Evolutionary conservation across 257 asterid species (phyloP).

Genomic region (Solanum okadae): DNA sequence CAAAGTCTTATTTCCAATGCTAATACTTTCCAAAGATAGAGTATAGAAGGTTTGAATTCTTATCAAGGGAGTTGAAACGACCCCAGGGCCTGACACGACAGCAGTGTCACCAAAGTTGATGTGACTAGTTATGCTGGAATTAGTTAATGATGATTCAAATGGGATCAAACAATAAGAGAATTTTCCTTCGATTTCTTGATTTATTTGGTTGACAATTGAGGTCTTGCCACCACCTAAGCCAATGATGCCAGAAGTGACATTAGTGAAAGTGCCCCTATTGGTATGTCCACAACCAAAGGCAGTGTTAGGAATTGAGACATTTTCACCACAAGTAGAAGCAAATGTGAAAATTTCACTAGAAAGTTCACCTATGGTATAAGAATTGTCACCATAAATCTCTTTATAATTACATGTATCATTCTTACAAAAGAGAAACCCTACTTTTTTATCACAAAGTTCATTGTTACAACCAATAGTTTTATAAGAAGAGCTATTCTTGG

Average conservation of each 20-base stretch:
- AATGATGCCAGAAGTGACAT: constrained; percentile 18
- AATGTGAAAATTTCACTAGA: constrained; percentile 23
- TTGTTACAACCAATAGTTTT: neutral
- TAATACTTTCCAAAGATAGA: constrained; percentile 19
- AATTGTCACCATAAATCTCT: constrained; percentile 7
- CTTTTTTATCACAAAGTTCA: neutral
- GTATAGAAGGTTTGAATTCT: neutral
- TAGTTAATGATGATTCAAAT: neutral
- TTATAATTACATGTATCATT: neutral
- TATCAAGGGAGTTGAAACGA: constrained; percentile 14
- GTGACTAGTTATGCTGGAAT: constrained; percentile 2
- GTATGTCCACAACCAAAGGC: constrained; percentile 20
- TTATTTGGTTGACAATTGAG: constrained; percentile 22
- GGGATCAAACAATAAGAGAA: constrained; percentile 34
- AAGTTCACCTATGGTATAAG: constrained; percentile 6
- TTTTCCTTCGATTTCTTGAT: neutral
- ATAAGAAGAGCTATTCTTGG: constrained; percentile 7
- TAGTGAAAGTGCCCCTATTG: constrained; percentile 6
- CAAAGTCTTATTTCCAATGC: neutral
- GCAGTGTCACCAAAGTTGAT: constrained; percentile 25
- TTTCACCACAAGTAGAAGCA: neutral
- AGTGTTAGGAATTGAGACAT: neutral
- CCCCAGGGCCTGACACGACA: constrained; percentile 5
- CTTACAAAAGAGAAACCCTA: neutral
- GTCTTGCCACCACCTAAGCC: constrained; percentile 26